phyloP scores from a whole-genome alignment of 2,329 filamentous ascomycete genomes.

The Diaporthe australafricana region DNA sequence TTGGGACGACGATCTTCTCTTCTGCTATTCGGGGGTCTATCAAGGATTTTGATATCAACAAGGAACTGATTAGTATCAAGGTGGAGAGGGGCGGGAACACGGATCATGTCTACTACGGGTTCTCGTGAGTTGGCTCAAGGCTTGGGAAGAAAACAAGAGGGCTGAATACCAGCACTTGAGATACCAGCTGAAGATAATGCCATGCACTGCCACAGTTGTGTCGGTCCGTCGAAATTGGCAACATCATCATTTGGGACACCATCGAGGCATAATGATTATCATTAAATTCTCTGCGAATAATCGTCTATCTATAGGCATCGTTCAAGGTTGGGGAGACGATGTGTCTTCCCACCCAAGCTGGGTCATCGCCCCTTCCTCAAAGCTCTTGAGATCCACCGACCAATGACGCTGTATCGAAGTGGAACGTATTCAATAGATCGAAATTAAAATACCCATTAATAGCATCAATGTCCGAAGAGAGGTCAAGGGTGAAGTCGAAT shows the following conservation, averaged over 20 bases:
- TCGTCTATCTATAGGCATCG: too few species aligned
- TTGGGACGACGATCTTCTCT: not conserved
- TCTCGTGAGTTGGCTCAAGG: not conserved
- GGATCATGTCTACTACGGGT: not conserved
- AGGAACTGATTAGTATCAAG: not conserved
- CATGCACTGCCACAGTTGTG: not conserved
- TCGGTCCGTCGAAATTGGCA: too few species aligned
- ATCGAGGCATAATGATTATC: too few species aligned
- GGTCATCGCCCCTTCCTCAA: not conserved
- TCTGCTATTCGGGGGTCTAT: not conserved
- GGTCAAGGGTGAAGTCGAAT: constrained; percentile 50
- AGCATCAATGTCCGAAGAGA: constrained; percentile 26
- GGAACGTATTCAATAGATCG: constrained; percentile 61
- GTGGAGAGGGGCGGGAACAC: not conserved
- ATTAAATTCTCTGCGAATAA: too few species aligned
- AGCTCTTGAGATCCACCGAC: not conserved
- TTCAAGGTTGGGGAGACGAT: too few species aligned
- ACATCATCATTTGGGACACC: too few species aligned
- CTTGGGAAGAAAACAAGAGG: not conserved
- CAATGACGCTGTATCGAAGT: constrained; percentile 43
- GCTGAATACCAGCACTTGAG: too few species aligned
- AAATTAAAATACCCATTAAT: constrained; percentile 54
- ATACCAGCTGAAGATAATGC: not conserved
- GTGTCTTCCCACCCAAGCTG: too few species aligned
- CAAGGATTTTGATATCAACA: constrained; percentile 1